Evolutionary conservation across 352 stramenopile species (phyloP).

Genomic region (Pythium sukuiense): DNA sequence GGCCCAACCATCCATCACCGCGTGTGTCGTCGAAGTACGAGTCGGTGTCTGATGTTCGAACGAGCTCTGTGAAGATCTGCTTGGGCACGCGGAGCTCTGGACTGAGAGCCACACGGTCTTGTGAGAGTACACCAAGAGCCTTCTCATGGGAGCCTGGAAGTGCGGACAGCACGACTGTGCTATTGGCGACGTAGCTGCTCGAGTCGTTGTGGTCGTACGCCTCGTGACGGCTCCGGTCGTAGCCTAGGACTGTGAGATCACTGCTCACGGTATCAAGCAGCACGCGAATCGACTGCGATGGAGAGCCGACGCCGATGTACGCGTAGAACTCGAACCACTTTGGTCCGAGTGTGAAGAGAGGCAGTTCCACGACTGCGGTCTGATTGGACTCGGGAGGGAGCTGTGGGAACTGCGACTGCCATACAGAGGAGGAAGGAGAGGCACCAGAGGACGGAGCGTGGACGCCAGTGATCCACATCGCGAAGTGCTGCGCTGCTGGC

Average conservation of each 20-base stretch:
- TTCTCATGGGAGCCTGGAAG: conserved; percentile 4
- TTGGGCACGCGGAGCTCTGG: neutral
- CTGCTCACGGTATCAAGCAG: conserved; percentile 18
- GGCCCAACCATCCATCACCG: conserved; percentile 19
- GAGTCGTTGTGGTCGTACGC: conserved; percentile 18
- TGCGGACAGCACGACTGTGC: conserved; percentile 16
- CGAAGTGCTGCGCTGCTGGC: conserved; percentile 13
- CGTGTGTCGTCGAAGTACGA: conserved; percentile 14
- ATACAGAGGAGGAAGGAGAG: neutral
- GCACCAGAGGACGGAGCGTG: neutral
- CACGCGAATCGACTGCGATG: conserved; percentile 22
- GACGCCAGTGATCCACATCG: neutral
- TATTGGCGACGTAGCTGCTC: conserved; percentile 22
- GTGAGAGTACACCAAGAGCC: conserved; percentile 12
- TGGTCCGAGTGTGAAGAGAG: conserved; percentile 21
- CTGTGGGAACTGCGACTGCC: neutral
- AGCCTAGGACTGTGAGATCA: conserved; percentile 18
- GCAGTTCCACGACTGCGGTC: conserved; percentile 13
- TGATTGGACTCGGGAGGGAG: neutral
- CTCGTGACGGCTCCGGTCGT: conserved; percentile 10
- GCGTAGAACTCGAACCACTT: conserved; percentile 22
- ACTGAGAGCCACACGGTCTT: conserved; percentile 12
- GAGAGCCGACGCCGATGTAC: conserved; percentile 23
- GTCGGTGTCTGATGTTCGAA: neutral
- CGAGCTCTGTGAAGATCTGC: conserved; percentile 11